Percentiles rank a stretch among this genome's conserved stretches.
Evolutionary conservation across 139 green algal genomes (phyloP).

Genomic region (Edaphochlamys debaryana): DNA sequence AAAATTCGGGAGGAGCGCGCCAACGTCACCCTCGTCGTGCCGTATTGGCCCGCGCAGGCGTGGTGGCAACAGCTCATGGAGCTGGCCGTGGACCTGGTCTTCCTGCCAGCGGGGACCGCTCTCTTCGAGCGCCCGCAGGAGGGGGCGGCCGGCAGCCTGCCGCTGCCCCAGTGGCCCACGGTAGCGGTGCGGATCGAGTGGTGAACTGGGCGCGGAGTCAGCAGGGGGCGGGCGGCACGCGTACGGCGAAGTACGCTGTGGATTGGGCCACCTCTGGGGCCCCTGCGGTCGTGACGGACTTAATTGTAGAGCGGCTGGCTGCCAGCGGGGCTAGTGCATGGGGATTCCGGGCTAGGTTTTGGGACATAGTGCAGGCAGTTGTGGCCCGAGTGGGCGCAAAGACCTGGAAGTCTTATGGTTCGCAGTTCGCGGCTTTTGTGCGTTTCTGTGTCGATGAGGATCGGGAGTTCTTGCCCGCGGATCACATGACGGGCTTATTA

Average conservation of each 20-base stretch:
- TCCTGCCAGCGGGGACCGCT: background rate
- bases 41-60: too few species aligned
- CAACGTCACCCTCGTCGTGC: too few species aligned
- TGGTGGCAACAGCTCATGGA: too few species aligned
- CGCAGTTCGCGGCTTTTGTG: constrained; percentile 9
- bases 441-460: constrained; percentile 4
- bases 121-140: background rate
- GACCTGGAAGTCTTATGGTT: constrained; percentile 3
- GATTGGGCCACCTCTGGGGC: background rate
- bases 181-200: constrained; percentile 7
- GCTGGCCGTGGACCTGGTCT: background rate
- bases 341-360: background rate
- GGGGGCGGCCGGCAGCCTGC: background rate
- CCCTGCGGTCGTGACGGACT: background rate
- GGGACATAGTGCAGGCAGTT: background rate
- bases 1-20: too few species aligned
- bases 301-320: background rate
- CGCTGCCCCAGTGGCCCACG: background rate
- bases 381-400: background rate
- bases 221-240: background rate
- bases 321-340: too few species aligned
- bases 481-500: too few species aligned
- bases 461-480: too few species aligned
- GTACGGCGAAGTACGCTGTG: background rate
- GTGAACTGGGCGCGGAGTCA: background rate